Evolutionary conservation across 169 alveolate species (phyloP), one percentile per base, ranked within the genome.

Genomic region (Prorocentrum cordatum): DNA sequence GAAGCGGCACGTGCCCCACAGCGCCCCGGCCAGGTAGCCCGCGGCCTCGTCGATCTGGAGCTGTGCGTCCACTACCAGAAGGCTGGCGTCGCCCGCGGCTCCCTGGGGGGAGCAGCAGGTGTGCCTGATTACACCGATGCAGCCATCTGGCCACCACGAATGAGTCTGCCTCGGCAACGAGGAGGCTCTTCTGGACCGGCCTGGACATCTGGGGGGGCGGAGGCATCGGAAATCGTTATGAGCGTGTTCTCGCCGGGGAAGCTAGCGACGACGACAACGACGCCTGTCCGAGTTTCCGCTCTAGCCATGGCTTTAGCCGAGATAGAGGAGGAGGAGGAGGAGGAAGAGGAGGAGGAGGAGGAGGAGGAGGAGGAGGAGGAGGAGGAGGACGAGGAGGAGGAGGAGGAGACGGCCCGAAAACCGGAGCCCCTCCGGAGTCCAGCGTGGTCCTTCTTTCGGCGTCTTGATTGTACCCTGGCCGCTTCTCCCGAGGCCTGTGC

Each of bases 1-100:
- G 33, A 91, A 85, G 58, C 75, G 64, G 54, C 70, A 24, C 16
- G 22, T 38, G 18, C 92, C 91, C 93, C 93, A 91, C 20, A 20
- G 58, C 12, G 62, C 64, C 27, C 35, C 85, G 64, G 92, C 83
- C 47, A 91, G 72, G 66, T 64, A 91, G 47, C 84, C 91, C 10
- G 93, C 93, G 20, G 91, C 59, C 39, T 35, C 45, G 59, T 67
- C 82, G 26, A 83, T 31, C 27, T 83, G 64, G 16, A 79, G 72
- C 18, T 79, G 82, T 38, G 73, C 68, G 54, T 82, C 91, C 3
- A 82, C 70, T 2, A 82, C 20, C 54, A 22, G 29, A 33, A 82
- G 64, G 32, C n/a, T 42, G 31, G n/a, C 29, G 24, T 18, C 45
- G 5, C 24, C 31, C 18, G 42, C 35, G 62, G 64, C 82, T 36